Evolutionary conservation across 2,329 filamentous ascomycete genomes (phyloP), one percentile per base, ranked within the genome.

Genomic region (Alternaria arbusti): DNA sequence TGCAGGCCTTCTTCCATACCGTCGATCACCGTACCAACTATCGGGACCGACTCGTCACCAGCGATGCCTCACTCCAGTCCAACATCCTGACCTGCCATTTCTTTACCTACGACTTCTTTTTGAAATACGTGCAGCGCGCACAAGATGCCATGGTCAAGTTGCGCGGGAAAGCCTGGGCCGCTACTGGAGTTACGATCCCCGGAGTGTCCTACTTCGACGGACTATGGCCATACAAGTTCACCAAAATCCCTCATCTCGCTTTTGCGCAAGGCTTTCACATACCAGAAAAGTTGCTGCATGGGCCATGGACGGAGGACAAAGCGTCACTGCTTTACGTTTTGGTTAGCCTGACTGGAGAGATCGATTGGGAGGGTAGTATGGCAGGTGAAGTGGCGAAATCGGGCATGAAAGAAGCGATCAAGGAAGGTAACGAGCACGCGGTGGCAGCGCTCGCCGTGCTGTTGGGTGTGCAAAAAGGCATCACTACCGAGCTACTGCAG

Each of bases 91-190:
- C 70, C 26, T 77, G 74, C 26, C 73, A 69, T 13, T 80, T 80
- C 70, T 79, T 79, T 68, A 78, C 74, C 13, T 80, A 70, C 70
- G 54, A 72, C 4, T 80, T 79, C 59, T 80, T 80, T 59, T 58
- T 75, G 12, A 58, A 49, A 20, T 80, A 80, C 44, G 76, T 78
- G 22, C 46, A 70, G 8, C 72, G 68, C 55, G 76, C 78, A 15
- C 74, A 76, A 40, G 67, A 69, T 50, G 71, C 72, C 11, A 65
- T 75, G 65, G 63, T 77, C 40, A 70, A 69, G 13, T 52, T 73
- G 13, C 68, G 74, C 12, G 76, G 75, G 1, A 75, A 73, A 55
- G 72, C 71, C n/a, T 79, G 77, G 77, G 69, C 68, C 50, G 67
- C 70, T 15, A 65, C 75, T 3, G 71, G 73, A 17, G 66, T 78